Conservation (phyloP, 768 basidiomycete species). For the Suillus paluster region DNA sequence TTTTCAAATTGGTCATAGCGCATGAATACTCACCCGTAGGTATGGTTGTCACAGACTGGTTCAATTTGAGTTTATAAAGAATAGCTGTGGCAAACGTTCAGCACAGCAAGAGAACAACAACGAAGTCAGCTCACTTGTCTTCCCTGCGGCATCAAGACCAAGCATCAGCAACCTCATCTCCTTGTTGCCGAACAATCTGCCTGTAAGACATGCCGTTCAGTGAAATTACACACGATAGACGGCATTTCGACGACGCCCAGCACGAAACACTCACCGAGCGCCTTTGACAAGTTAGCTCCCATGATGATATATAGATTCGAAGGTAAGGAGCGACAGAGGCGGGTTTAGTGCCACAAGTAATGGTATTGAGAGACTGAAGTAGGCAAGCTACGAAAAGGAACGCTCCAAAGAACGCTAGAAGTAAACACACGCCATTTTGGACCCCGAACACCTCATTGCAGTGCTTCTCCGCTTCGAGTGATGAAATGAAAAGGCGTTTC, state of each 20-base stretch:
- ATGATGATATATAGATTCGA: constrained; percentile 47
- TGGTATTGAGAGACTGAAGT: constrained; percentile 28
- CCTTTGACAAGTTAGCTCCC: constrained; percentile 89
- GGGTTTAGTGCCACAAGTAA: constrained; percentile 37
- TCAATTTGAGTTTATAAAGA: constrained; percentile 97
- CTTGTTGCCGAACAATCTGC: constrained; percentile 96
- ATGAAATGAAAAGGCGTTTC: not conserved
- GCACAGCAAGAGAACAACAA: constrained; percentile 13
- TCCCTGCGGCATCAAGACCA: constrained; percentile 96
- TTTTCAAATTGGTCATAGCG: constrained; percentile 10
- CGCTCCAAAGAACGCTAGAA: constrained; percentile 2
- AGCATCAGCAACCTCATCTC: constrained; percentile 99
- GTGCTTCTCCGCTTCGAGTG: not conserved
- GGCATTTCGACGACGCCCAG: not conserved
- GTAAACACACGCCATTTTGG: constrained; percentile 20
- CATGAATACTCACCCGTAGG: constrained; percentile 72
- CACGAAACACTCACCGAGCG: constrained; percentile 57
- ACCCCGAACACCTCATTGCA: constrained; percentile 32
- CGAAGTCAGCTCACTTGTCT: constrained; percentile 78
- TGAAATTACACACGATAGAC: constrained; percentile 10
- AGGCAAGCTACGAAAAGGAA: not conserved
- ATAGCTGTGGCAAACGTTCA: constrained; percentile 64
- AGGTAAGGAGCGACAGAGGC: constrained; percentile 69
- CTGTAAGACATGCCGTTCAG: constrained; percentile 43
- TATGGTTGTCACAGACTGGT: constrained; percentile 98